Evolutionary conservation across 345 rosid species (phyloP).

Genomic region (Gossypium ekmanianum): DNA sequence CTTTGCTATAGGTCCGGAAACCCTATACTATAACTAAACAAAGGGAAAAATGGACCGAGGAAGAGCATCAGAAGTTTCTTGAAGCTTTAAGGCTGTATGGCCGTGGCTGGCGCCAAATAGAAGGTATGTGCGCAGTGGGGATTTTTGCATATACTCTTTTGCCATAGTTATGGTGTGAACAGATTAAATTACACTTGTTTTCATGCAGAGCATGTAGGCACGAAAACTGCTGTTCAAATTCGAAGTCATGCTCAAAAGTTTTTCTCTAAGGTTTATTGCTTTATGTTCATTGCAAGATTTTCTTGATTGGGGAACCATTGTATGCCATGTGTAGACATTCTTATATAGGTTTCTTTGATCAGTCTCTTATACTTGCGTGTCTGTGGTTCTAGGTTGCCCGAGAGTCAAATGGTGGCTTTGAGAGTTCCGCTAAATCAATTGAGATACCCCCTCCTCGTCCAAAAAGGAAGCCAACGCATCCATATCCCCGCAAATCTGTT

Average conservation of each 20-base stretch:
- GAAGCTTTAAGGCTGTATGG: slow-evolving; percentile 83
- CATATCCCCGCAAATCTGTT: slow-evolving; percentile 69
- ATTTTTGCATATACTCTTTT: neutral
- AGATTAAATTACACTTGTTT: slow-evolving; percentile 16
- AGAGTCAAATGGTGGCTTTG: slow-evolving; percentile 32
- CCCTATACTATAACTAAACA: slow-evolving; percentile 84
- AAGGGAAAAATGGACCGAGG: slow-evolving; percentile 87
- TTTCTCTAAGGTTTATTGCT: slow-evolving; percentile 70
- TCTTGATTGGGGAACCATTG: neutral
- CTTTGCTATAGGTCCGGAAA: slow-evolving; percentile 47
- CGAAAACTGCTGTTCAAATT: slow-evolving; percentile 88
- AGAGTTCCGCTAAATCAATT: slow-evolving; percentile 35
- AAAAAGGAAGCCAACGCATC: slow-evolving; percentile 73
- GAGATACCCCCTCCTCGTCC: slow-evolving; percentile 97
- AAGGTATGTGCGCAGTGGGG: slow-evolving; percentile 42
- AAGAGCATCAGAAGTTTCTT: slow-evolving; percentile 80
- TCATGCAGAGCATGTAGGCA: slow-evolving; percentile 72
- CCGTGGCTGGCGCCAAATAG: slow-evolving; percentile 81
- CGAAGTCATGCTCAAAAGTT: slow-evolving; percentile 98
- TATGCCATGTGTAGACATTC: neutral
- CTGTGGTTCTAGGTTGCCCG: slow-evolving; percentile 51
- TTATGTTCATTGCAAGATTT: slow-evolving; percentile 2
- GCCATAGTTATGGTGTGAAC: neutral
- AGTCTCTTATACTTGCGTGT: slow-evolving; percentile 5
- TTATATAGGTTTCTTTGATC: neutral